Evolutionary conservation across 2,329 filamentous ascomycete genomes (phyloP), one percentile per base, ranked within the genome.

Genomic region (Alternaria triticina): DNA sequence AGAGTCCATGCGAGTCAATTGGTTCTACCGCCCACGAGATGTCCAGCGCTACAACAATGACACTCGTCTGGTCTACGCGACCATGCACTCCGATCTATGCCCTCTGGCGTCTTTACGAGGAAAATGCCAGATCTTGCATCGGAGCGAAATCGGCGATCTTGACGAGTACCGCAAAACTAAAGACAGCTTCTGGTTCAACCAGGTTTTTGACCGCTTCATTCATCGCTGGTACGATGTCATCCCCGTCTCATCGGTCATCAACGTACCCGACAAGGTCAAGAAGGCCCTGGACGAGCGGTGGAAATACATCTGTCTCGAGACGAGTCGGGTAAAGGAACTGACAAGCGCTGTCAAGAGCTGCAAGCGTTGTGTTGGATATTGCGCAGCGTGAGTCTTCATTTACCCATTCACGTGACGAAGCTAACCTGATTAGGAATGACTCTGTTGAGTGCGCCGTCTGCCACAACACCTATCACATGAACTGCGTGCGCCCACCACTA

Each of bases 371-470:
- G 88, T 86, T 75, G 88, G 90, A 74, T 99, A 96, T 83, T 97
- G 94, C 83, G 94, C 96, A 73, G 96, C 89, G 90, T 96, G 89
- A 79, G 89, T 86, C 46, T 25, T 12, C 25, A 47, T 54, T 51
- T 45, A 8, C 28, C n/a, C 28, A 22, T 40, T 3, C 49, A 52
- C n/a, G 50, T 57, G 50, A 61, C 40, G 17, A n/a, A 22, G 56
- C 70, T 74, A 67, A 74, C 27, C 33, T 20, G 23, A 66, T 60
- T 75, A 96, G 93, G 75, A 91, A 92, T 79, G 93, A 98, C 82
- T 98, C 96, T 43, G 96, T 98, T 23, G 95, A 98, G 79, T 99
- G 96, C 80, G 96, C 95, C 47, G 94, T 97, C 59, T 99, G 96
- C 81, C 88, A 90, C 77, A 90, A 94, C 79, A 98, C 95, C 13